These are phyloP conservation scores for Papiliotrema terrestris DNA, from an alignment of 1,284 basidiomycete species.

Conservation along the genomic window DNA sequence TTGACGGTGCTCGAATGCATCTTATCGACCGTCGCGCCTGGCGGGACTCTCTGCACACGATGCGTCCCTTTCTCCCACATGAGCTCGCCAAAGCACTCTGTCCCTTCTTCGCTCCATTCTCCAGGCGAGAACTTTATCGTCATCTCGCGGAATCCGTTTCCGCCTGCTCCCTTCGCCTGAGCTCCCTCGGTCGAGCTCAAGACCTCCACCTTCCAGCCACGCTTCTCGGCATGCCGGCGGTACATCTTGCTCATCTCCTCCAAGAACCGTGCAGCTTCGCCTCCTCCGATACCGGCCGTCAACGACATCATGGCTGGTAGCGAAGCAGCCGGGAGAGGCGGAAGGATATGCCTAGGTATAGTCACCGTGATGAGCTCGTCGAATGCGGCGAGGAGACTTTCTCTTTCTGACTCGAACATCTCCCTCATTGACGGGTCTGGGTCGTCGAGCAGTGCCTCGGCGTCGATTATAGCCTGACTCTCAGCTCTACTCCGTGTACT, in stretches of 20 bases:
- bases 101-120: conserved; percentile 49
- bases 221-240: conserved; percentile 59
- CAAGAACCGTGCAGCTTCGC: conserved; percentile 80
- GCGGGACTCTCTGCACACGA: conserved; percentile 89
- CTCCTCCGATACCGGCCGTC: conserved; percentile 89
- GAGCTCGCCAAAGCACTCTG: conserved; percentile 74
- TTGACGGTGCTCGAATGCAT: conserved; percentile 92
- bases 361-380: conserved; percentile 54
- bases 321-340: conserved; percentile 60
- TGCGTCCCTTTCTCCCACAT: conserved; percentile 94
- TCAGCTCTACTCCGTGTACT: background rate
- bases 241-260: conserved; percentile 82
- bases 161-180: conserved; percentile 47
- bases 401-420: conserved; percentile 70
- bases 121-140: conserved; percentile 54
- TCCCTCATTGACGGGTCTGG: conserved; percentile 70
- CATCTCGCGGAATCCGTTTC: conserved; percentile 76
- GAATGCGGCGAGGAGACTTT: conserved; percentile 55
- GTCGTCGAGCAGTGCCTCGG: conserved; percentile 63
- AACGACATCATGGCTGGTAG: conserved; percentile 82
- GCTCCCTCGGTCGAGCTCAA: conserved; percentile 50
- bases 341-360: conserved; percentile 70
- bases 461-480: conserved; percentile 62
- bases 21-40: conserved; percentile 79
- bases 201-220: conserved; percentile 48